Evolutionary conservation across 345 rosid species (phyloP).

Genomic region (Psidium friedrichsthalianum): DNA sequence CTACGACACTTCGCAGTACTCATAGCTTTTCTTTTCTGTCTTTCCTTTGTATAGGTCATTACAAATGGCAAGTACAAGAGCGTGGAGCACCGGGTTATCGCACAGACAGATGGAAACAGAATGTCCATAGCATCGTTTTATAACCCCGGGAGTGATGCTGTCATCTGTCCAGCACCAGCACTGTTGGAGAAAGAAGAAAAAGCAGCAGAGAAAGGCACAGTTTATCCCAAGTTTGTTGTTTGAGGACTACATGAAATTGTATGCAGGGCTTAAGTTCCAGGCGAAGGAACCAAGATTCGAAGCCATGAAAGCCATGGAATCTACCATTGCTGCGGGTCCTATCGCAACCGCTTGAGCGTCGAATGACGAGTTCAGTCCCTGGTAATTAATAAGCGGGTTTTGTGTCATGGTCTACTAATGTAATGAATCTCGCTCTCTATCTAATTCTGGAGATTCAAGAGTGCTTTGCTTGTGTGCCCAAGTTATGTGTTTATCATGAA

Average conservation of each 20-base stretch:
- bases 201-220: conserved; percentile 17
- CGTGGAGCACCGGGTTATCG: conserved; percentile 72
- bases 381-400: background rate
- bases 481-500: background rate
- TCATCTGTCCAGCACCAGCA: conserved; percentile 69
- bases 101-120: conserved; percentile 59
- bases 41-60: conserved; percentile 37
- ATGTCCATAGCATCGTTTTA: conserved; percentile 95
- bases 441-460: background rate
- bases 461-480: background rate
- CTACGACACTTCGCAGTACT: background rate
- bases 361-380: background rate
- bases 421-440: background rate
- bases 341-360: background rate
- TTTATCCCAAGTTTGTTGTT: conserved; percentile 78
- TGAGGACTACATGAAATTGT: conserved; percentile 86
- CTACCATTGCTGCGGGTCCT: background rate
- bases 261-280: conserved; percentile 60
- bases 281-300: conserved; percentile 89
- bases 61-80: conserved; percentile 95
- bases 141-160: conserved; percentile 83
- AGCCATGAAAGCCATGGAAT: conserved; percentile 58
- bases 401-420: background rate
- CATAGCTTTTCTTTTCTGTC: background rate
- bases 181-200: conserved; percentile 30